Percentiles rank a stretch among this genome's conserved stretches.
These are phyloP conservation scores for Candida dajiaensis DNA, from an alignment of 805 yeast genomes.

Conservation along the genomic window DNA sequence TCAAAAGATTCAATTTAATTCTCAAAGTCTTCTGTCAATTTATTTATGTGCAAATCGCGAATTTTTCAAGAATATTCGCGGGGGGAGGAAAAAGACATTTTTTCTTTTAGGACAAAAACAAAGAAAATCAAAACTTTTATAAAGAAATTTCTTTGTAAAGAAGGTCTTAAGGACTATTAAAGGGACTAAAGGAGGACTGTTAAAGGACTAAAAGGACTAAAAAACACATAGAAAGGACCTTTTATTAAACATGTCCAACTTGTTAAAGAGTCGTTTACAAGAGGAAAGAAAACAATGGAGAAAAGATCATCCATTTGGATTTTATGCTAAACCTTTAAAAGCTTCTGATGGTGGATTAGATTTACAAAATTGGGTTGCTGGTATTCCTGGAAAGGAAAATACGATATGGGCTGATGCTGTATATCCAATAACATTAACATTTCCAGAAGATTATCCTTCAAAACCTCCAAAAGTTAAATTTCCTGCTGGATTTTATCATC, in stretches of 20 bases:
- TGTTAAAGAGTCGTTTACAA: slow-evolving; percentile 56
- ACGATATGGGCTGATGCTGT: slow-evolving; percentile 91
- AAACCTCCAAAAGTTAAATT: slow-evolving; percentile 94
- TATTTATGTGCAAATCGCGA: too few relatives aligned
- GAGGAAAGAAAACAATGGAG: slow-evolving; percentile 98
- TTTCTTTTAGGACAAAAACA: too few relatives aligned
- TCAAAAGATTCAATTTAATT: too few relatives aligned
- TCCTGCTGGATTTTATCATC: slow-evolving; percentile 90
- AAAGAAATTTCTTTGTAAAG: too few relatives aligned
- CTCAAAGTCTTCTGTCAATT: too few relatives aligned
- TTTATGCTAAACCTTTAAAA: slow-evolving; percentile 85
- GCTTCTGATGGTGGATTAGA: slow-evolving; percentile 79
- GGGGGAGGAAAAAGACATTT: too few relatives aligned
- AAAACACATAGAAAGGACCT: too few relatives aligned
- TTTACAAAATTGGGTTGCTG: slow-evolving; percentile 86
- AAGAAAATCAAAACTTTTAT: too few relatives aligned
- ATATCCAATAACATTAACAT: slow-evolving; percentile 73
- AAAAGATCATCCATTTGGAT: slow-evolving; percentile 97
- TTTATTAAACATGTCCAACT: slow-evolving; percentile 16
- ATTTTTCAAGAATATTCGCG: too few relatives aligned
- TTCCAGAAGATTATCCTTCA: slow-evolving; percentile 91
- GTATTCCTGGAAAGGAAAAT: slow-evolving; percentile 87
- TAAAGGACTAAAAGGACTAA: too few relatives aligned
- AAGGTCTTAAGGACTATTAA: too few relatives aligned
- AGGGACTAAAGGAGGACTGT: too few relatives aligned